phyloP scores from a whole-genome alignment of 805 yeast species.

The Schizosaccharomyces octosporus region DNA sequence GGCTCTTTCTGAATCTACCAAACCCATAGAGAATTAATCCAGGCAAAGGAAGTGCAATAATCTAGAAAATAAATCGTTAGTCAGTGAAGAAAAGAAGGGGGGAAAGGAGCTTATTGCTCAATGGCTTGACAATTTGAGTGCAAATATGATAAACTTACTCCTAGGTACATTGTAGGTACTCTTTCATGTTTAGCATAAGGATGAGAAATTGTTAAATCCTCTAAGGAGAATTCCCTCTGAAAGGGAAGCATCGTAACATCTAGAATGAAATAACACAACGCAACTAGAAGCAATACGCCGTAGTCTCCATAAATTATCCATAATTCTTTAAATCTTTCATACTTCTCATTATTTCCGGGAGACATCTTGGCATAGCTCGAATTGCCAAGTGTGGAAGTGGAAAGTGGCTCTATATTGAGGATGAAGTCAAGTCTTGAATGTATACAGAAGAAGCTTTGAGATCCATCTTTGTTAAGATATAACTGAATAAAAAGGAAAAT shows the following conservation, averaged over 20 bases:
- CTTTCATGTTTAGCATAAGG: slow-evolving; percentile 60
- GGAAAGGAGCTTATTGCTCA: neutral
- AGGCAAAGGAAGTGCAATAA: neutral
- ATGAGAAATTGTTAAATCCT: slow-evolving; percentile 57
- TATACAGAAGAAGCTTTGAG: too few species aligned
- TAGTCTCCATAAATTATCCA: neutral
- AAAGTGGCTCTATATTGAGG: too few species aligned
- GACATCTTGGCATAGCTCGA: too few species aligned
- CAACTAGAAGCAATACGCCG: neutral
- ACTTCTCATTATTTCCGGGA: too few species aligned
- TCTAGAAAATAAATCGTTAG: neutral
- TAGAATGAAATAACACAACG: neutral
- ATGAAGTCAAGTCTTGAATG: too few species aligned
- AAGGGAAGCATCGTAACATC: slow-evolving; percentile 6
- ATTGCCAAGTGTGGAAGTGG: too few species aligned
- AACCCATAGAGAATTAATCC: neutral
- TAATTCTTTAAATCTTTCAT: neutral
- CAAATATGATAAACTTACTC: neutral
- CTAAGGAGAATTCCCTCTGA: slow-evolving; percentile 27
- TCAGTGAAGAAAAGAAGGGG: neutral
- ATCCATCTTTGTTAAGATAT: too few species aligned
- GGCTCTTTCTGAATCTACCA: neutral
- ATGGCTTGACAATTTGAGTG: neutral
- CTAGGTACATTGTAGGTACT: slow-evolving; percentile 21
- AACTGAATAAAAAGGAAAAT: too few species aligned